Percentiles rank a stretch among this genome's conserved stretches.
phyloP scores from a whole-genome alignment of 1,284 basidiomycete genomes.

The Apiotrichum akiyoshidainum region DNA sequence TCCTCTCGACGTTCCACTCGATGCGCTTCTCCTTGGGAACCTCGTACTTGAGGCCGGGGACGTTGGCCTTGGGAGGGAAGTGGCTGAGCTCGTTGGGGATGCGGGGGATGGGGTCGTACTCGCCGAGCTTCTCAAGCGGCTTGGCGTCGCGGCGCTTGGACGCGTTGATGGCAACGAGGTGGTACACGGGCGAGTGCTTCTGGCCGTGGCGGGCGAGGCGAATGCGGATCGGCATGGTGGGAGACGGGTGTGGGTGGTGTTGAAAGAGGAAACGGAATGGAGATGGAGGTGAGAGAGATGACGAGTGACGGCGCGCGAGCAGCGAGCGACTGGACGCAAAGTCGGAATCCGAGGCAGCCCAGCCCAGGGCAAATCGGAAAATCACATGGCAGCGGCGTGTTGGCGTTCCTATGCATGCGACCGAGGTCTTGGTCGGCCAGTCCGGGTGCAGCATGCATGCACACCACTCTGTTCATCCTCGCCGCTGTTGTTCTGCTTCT shows the following conservation, averaged over 20 bases:
- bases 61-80: slow-evolving; percentile 36
- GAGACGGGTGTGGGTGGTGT: not conserved
- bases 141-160: slow-evolving; percentile 75
- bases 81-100: slow-evolving; percentile 21
- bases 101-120: slow-evolving; percentile 69
- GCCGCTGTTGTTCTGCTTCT: not conserved
- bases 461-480: not conserved
- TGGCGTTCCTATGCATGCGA: too few species aligned
- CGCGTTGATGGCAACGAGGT: slow-evolving; percentile 77
- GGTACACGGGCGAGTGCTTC: slow-evolving; percentile 75
- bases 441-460: not conserved
- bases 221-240: slow-evolving; percentile 52
- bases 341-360: too few species aligned
- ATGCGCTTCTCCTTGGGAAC: slow-evolving; percentile 64
- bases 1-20: slow-evolving; percentile 85
- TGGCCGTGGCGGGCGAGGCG: slow-evolving; percentile 81
- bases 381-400: too few species aligned
- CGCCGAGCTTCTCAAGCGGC: slow-evolving; percentile 83
- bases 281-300: not conserved
- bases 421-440: too few species aligned
- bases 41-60: slow-evolving; percentile 35
- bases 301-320: not conserved
- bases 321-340: not conserved
- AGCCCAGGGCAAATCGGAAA: too few species aligned
- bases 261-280: not conserved